Evolutionary conservation across 2,329 filamentous ascomycete genomes (phyloP).

Genomic region (Exophiala oligosperma): DNA sequence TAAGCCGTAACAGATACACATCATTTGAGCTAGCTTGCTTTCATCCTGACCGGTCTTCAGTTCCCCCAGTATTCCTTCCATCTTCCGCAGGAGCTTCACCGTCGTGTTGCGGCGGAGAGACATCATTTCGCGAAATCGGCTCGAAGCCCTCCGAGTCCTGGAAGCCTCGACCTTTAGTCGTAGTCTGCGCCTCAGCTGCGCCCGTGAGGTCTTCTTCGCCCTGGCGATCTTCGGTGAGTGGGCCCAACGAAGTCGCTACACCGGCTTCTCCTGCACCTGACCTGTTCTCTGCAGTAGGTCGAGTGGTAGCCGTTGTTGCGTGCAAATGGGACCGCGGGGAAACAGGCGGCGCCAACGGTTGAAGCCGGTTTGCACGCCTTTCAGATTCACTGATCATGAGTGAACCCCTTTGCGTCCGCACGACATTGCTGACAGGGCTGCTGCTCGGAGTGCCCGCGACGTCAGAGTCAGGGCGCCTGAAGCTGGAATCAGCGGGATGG

Average conservation of each 20-base stretch:
- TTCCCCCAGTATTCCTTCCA: neutral
- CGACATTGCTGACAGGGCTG: neutral
- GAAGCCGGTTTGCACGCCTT: neutral
- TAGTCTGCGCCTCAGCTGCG: too few species aligned
- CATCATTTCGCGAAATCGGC: neutral
- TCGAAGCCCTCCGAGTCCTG: too few species aligned
- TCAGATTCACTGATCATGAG: constrained; percentile 19
- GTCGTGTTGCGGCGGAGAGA: neutral
- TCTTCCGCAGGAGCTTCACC: neutral
- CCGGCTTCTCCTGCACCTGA: neutral
- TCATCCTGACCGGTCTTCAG: neutral
- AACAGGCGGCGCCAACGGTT: neutral
- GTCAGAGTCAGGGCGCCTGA: constrained; percentile 1
- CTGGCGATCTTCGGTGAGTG: neutral
- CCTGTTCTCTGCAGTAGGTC: constrained; percentile 6
- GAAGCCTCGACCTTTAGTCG: too few species aligned
- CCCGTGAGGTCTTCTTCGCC: neutral
- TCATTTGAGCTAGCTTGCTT: neutral
- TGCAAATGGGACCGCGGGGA: constrained; percentile 3
- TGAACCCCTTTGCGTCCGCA: constrained; percentile 15
- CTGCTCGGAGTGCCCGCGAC: neutral
- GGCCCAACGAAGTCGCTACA: neutral
- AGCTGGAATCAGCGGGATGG: neutral
- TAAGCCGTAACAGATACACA: too few species aligned
- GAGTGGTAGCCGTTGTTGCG: constrained; percentile 3